phyloP scores from a whole-genome alignment of 1,284 basidiomycete species.

The Laetiporus sulphureus region DNA sequence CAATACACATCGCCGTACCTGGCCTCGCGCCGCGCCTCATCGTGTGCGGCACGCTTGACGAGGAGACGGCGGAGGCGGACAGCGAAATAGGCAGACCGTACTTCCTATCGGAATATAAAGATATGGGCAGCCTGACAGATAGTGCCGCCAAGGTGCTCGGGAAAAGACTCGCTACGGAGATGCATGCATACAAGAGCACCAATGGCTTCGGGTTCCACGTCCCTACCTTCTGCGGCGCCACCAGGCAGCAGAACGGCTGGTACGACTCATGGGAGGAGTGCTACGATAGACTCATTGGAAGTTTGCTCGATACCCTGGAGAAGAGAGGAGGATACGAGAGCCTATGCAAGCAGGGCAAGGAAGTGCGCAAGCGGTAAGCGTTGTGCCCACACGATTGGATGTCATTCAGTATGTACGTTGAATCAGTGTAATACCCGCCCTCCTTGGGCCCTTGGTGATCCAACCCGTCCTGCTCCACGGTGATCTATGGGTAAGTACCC shows the following conservation, averaged over 20 bases:
- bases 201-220: constrained; percentile 70
- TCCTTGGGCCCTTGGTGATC: constrained; percentile 57
- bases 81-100: constrained; percentile 42
- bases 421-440: constrained; percentile 66
- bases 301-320: constrained; percentile 52
- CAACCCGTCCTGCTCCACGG: constrained; percentile 79
- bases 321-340: constrained; percentile 37
- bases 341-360: constrained; percentile 48
- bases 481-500: constrained; percentile 69
- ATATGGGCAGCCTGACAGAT: constrained; percentile 42
- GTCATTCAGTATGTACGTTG: not conserved
- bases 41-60: constrained; percentile 38
- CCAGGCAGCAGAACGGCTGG: constrained; percentile 74
- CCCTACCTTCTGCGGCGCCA: constrained; percentile 78
- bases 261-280: constrained; percentile 67
- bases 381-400: not conserved
- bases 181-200: constrained; percentile 49
- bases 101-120: constrained; percentile 73
- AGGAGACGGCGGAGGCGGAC: constrained; percentile 23
- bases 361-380: constrained; percentile 51
- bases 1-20: constrained; percentile 57
- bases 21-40: constrained; percentile 62
- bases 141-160: constrained; percentile 49
- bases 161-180: constrained; percentile 54
- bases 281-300: constrained; percentile 63